Percentiles rank a stretch among this genome's conserved stretches.
phyloP scores from a whole-genome alignment of 2,329 filamentous ascomycete species.

The Alternaria angustiovoidea region DNA sequence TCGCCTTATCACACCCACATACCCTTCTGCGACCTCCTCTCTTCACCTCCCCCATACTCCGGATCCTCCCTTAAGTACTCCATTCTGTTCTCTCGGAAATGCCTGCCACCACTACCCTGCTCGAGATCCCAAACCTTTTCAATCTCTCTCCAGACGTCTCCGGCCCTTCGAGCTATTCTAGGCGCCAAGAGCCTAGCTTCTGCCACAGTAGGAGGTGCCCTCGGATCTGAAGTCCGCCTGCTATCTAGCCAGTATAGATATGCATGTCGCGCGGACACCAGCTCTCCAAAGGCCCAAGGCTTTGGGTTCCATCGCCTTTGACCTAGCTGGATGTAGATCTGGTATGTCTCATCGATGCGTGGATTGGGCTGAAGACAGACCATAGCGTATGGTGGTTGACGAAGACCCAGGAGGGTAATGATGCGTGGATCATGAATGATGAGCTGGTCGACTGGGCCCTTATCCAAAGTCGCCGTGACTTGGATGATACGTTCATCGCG shows the following conservation, averaged over 20 bases:
- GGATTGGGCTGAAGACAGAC: not conserved
- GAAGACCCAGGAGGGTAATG: constrained; percentile 22
- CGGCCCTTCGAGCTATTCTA: constrained; percentile 10
- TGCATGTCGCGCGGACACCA: constrained; percentile 22
- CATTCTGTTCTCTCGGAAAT: constrained; percentile 15
- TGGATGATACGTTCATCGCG: constrained; percentile 3
- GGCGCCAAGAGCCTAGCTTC: constrained; percentile 20
- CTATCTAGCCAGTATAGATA: constrained; percentile 29
- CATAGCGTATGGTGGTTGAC: constrained; percentile 4
- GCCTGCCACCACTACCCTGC: constrained; percentile 9
- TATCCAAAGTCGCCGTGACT: constrained; percentile 23
- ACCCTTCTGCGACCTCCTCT: not conserved
- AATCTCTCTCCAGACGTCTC: constrained; percentile 26
- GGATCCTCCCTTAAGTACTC: constrained; percentile 21
- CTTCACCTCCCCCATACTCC: not conserved
- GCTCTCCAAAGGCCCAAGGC: constrained; percentile 20
- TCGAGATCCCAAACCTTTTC: constrained; percentile 22
- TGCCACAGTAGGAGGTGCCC: constrained; percentile 3
- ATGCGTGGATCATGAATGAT: constrained; percentile 19
- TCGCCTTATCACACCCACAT: constrained; percentile 12
- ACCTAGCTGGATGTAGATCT: constrained; percentile 7
- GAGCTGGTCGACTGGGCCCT: constrained; percentile 25
- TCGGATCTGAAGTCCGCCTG: constrained; percentile 15
- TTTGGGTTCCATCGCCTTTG: constrained; percentile 3
- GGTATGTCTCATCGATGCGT: constrained; percentile 21